phyloP scores from a whole-genome alignment of 2,329 filamentous ascomycete species.

The Microdochium nivale region DNA sequence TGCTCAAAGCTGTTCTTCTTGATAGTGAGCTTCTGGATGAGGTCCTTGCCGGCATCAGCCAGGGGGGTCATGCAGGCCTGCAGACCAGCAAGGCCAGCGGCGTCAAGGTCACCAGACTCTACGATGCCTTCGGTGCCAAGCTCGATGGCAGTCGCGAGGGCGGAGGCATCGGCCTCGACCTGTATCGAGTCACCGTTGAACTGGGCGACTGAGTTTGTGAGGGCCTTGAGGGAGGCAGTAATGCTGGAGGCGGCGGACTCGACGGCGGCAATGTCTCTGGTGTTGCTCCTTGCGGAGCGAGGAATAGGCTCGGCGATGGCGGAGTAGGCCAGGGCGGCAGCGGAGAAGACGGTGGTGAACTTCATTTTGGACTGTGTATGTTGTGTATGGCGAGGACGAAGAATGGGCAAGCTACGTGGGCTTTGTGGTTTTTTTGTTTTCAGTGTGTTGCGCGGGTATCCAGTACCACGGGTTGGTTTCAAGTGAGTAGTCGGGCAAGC shows the following conservation, averaged over 20 bases:
- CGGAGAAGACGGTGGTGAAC: slow-evolving; percentile 10
- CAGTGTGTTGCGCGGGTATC: slow-evolving; percentile 5
- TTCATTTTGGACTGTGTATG: slow-evolving; percentile 12
- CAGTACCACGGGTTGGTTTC: neutral
- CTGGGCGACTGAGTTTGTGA: slow-evolving; percentile 3
- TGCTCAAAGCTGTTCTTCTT: slow-evolving; percentile 14
- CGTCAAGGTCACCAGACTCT: slow-evolving; percentile 3
- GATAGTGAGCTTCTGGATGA: slow-evolving; percentile 9
- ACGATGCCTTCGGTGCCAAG: slow-evolving; percentile 8
- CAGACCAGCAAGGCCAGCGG: slow-evolving; percentile 9
- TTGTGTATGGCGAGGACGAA: no score
- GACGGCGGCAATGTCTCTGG: slow-evolving; percentile 13
- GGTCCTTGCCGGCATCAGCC: slow-evolving; percentile 3
- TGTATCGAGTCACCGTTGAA: slow-evolving; percentile 10
- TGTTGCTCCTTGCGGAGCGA: slow-evolving; percentile 6
- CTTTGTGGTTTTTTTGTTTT: neutral
- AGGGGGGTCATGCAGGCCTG: slow-evolving; percentile 6
- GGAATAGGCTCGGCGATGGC: slow-evolving; percentile 8
- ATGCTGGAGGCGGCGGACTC: slow-evolving; percentile 12
- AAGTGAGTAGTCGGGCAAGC: no score
- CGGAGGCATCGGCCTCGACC: slow-evolving; percentile 12
- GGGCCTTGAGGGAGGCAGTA: slow-evolving; percentile 17
- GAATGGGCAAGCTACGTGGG: no score
- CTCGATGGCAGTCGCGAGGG: slow-evolving; percentile 13
- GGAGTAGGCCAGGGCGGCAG: slow-evolving; percentile 14